A percentile compares a stretch with the other conserved stretches of the same genome.
Conservation (phyloP, 768 basidiomycete genomes). For the Pisolithus orientalis region DNA sequence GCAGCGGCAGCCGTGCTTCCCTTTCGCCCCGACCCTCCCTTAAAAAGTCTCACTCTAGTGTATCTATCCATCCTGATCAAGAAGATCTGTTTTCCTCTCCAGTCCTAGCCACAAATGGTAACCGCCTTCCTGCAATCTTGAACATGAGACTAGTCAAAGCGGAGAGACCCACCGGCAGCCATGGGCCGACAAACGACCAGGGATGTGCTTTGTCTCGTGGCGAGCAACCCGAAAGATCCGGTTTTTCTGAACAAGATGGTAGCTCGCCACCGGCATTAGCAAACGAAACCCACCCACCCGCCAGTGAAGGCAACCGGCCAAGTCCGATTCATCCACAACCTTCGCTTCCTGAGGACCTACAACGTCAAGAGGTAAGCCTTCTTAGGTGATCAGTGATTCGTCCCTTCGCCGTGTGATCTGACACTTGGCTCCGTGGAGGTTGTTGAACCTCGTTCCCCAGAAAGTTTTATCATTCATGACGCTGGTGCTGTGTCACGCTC, state of each 20-base stretch:
- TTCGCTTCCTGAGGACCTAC: constrained; percentile 3
- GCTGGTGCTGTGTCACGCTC: constrained; percentile 30
- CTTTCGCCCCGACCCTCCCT: constrained; percentile 14
- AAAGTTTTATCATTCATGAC: constrained; percentile 24
- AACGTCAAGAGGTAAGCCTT: constrained; percentile 12
- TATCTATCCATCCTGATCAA: constrained; percentile 15
- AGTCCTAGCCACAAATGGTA: constrained; percentile 2
- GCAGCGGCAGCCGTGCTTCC: constrained; percentile 15
- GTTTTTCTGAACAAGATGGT: neutral
- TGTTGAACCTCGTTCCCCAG: constrained; percentile 12
- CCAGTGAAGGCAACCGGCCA: constrained; percentile 1
- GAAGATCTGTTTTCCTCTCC: constrained; percentile 12
- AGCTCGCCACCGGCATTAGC: neutral
- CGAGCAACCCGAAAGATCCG: constrained; percentile 9
- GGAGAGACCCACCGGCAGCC: neutral
- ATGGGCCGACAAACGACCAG: constrained; percentile 10
- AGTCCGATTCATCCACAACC: neutral
- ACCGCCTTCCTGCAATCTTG: constrained; percentile 8
- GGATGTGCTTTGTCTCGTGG: constrained; percentile 14
- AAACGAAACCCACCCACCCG: constrained; percentile 1
- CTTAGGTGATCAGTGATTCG: neutral
- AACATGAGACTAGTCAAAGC: constrained; percentile 22
- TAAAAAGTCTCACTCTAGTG: constrained; percentile 17
- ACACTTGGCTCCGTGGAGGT: constrained; percentile 4
- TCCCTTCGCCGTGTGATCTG: constrained; percentile 8